Base-by-base conservation (phyloP, 2,329 filamentous ascomycete species). In the Fusarium tuaranense region DNA sequence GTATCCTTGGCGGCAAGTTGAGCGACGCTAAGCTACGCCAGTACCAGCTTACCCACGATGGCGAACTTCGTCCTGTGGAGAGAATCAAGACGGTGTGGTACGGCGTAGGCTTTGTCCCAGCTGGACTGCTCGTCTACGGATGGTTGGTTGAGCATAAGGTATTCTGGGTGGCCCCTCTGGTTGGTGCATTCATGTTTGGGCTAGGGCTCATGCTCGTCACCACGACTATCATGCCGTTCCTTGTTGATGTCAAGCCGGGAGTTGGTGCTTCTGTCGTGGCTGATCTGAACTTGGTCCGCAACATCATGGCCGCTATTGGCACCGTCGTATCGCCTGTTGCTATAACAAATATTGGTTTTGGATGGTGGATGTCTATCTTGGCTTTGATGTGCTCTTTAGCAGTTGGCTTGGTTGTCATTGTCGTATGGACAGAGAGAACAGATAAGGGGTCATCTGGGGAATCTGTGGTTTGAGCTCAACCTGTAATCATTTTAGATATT, bases 371-470 rank as follows among this genome's bases (percentile, higher is more conserved):
- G 41, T 63, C 59, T 22, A 48, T 63, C 44, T 48, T 63, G 41
- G 59, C 59, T 63, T 63, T 63, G 39, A 63, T 63, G 14, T 63
- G 59, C 12, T 46, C 27, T 46, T 62, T 62, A 48, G 59, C 59
- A 48, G 59, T 48, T 48, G 41, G 59, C 9, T 62, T 48, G 25
- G 41, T 62, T 38, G n/a, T 36, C 13, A 36, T 62, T 51, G 59
- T 48, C 3, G 10, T 62, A 16, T 46, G 32, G 27, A 62, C 39
- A 62, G 59, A 62, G 59, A 32, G 59, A n/a, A 25, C 20, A 34
- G 59, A 48, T 22, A 36, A 62, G 27, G 36, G 13, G 13, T 25
- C 55, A 32, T 32, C 30, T 32, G 30, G 30, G 30, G 30, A 12
- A 12, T 32, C 30, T 32, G 30, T 12, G 10, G 30, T 12, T 32